Evolutionary conservation across 2,329 filamentous ascomycete genomes (phyloP).

Genomic region (Immersiporthe knoxdaviesiana): DNA sequence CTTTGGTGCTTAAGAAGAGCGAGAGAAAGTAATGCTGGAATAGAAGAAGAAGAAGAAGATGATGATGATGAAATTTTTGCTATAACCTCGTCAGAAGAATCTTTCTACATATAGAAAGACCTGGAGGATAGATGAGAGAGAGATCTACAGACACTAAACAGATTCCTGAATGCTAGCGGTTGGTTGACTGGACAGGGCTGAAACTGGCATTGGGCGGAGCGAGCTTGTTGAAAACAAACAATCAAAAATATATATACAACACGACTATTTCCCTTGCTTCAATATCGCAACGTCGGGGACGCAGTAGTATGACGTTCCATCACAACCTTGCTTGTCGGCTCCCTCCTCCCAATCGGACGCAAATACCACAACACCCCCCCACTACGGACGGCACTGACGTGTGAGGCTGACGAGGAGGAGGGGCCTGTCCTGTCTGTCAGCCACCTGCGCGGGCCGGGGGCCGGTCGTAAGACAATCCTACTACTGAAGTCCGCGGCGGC

Average conservation of each 20-base stretch:
- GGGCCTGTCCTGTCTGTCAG: background rate
- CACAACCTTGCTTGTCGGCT: too few relatives aligned
- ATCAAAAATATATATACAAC: background rate
- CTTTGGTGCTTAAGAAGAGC: constrained; percentile 53
- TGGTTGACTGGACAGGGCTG: background rate
- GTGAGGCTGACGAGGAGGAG: background rate
- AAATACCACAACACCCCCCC: too few relatives aligned
- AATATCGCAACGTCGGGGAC: background rate
- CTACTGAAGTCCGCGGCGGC: too few relatives aligned
- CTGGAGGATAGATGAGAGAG: background rate
- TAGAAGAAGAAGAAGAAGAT: background rate
- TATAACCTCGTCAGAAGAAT: background rate
- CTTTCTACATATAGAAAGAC: background rate
- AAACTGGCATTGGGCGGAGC: constrained; percentile 6
- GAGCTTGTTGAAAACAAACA: background rate
- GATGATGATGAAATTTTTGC: background rate
- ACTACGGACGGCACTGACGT: background rate
- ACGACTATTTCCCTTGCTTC: too few relatives aligned
- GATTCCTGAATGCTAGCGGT: background rate
- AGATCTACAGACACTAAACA: constrained; percentile 1
- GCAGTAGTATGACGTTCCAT: background rate
- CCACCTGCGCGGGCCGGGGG: background rate
- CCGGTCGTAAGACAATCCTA: background rate
- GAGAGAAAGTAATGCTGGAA: background rate
- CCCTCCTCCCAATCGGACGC: background rate